phyloP scores from a whole-genome alignment of 2,329 filamentous ascomycete species.

The Trichophyton verrucosum region DNA sequence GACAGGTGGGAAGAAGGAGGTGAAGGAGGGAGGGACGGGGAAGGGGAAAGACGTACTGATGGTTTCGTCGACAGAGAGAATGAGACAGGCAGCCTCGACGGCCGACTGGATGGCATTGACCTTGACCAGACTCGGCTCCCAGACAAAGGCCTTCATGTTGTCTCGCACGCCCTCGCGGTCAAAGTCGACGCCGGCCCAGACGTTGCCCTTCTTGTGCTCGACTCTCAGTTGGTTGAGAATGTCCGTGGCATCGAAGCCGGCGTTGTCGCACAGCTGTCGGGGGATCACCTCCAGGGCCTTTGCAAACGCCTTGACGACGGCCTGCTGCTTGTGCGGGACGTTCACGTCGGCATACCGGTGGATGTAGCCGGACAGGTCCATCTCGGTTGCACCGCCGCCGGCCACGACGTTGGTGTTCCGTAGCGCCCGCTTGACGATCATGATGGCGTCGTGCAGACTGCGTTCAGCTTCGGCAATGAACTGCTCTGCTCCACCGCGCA shows the following conservation, averaged over 20 bases:
- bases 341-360: constrained; percentile 88
- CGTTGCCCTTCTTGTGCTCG: constrained; percentile 84
- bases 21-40: too few species aligned
- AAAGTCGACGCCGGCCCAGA: constrained; percentile 95
- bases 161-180: constrained; percentile 79
- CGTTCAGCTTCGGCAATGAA: constrained; percentile 98
- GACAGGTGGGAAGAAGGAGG: too few species aligned
- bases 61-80: constrained; percentile 92
- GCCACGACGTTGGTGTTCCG: constrained; percentile 91
- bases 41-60: constrained; percentile 50
- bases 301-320: constrained; percentile 94
- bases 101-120: constrained; percentile 94
- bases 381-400: constrained; percentile 86
- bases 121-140: constrained; percentile 95
- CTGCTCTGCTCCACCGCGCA: constrained; percentile 93
- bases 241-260: constrained; percentile 94
- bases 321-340: constrained; percentile 87
- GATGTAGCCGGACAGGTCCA: constrained; percentile 91
- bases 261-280: constrained; percentile 94
- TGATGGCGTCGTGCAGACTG: constrained; percentile 95
- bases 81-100: constrained; percentile 88
- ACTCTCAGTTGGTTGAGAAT: constrained; percentile 93
- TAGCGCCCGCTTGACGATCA: constrained; percentile 98
- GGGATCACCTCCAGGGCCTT: constrained; percentile 96
- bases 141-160: constrained; percentile 92